Percentiles rank a stretch among this genome's conserved stretches.
These are phyloP conservation scores for Leucoagaricus sp. DNA, from an alignment of 1,284 basidiomycete genomes.

Conservation along the genomic window DNA sequence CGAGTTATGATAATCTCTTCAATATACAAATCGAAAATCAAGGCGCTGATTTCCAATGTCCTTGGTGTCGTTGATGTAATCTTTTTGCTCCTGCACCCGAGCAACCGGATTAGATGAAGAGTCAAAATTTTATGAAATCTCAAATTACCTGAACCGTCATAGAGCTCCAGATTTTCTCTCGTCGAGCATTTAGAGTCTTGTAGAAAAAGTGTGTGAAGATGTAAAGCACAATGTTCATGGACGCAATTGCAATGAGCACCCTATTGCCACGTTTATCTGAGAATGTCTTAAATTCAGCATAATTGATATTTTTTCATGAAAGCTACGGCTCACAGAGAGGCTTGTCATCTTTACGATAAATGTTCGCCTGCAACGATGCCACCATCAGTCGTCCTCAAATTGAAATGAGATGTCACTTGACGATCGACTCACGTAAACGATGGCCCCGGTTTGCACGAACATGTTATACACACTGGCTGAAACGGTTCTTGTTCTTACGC, in stretches of 20 bases:
- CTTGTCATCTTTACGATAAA: constrained; percentile 49
- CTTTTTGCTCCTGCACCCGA: constrained; percentile 45
- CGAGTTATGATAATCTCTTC: not conserved
- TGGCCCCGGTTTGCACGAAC: constrained; percentile 58
- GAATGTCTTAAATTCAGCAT: not conserved
- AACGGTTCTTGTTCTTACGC: constrained; percentile 57
- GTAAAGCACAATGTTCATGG: constrained; percentile 53
- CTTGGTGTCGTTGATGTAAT: constrained; percentile 58
- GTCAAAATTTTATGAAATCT: not conserved
- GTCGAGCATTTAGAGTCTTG: constrained; percentile 47
- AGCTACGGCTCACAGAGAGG: constrained; percentile 44
- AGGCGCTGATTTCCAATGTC: constrained; percentile 58
- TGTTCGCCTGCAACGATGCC: constrained; percentile 26
- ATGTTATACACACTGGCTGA: constrained; percentile 65
- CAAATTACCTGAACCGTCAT: constrained; percentile 49
- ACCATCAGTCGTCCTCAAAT: not conserved
- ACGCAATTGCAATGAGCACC: constrained; percentile 42
- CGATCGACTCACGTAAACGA: constrained; percentile 42
- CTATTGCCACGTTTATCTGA: constrained; percentile 50
- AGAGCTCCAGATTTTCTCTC: constrained; percentile 53
- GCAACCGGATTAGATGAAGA: not conserved
- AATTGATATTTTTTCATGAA: not conserved
- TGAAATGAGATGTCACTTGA: not conserved
- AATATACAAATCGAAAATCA: constrained; percentile 64
- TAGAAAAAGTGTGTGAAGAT: constrained; percentile 57